These are phyloP conservation scores for Diaporthe humulicola DNA, from an alignment of 2,329 filamentous ascomycete genomes.

Conservation along the genomic window DNA sequence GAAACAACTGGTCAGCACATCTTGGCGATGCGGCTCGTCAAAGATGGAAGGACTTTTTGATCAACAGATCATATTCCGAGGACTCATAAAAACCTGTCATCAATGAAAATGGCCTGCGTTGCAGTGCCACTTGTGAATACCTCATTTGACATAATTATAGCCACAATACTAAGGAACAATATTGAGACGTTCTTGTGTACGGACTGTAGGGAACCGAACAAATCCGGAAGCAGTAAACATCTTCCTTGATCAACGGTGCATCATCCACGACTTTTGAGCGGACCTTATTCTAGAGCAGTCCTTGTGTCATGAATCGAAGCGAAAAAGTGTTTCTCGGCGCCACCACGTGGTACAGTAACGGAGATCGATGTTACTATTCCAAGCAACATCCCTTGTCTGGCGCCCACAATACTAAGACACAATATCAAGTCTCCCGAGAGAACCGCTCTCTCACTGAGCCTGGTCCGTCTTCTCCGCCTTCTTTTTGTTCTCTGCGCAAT, in stretches of 20 bases:
- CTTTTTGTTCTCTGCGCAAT: background rate
- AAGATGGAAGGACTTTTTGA: background rate
- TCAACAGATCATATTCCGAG: background rate
- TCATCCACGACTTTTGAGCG: background rate
- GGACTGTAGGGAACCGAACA: background rate
- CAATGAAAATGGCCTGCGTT: background rate
- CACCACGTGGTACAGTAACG: background rate
- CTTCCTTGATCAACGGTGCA: too few relatives aligned
- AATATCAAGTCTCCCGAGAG: conserved; percentile 8
- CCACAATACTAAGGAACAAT: conserved; percentile 37
- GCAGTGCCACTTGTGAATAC: background rate
- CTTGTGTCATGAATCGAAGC: background rate
- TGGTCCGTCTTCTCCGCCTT: background rate
- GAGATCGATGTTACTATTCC: background rate
- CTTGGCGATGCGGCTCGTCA: background rate
- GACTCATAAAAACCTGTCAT: background rate
- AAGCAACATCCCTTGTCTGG: conserved; percentile 29
- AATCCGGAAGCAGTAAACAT: background rate
- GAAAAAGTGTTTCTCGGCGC: background rate
- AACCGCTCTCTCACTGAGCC: background rate
- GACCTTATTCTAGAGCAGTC: background rate
- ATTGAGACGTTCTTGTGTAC: background rate
- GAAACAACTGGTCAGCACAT: background rate
- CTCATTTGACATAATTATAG: background rate
- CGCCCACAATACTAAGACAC: conserved; percentile 32